These are phyloP conservation scores for Sisymbrium irio DNA, from an alignment of 345 rosid species.

Conservation along the genomic window DNA sequence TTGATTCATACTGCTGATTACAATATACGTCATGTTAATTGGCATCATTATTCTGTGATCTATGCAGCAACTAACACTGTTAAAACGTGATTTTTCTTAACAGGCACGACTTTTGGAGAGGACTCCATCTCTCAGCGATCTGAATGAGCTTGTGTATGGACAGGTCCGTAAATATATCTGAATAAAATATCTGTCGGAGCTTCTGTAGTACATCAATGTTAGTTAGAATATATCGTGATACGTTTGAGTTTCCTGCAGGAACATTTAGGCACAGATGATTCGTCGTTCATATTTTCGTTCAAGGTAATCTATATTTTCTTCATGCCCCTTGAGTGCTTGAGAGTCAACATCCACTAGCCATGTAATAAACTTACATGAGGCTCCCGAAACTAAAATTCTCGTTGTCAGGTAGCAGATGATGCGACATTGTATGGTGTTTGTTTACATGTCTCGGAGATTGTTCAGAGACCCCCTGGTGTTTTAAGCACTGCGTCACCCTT, in stretches of 20 bases:
- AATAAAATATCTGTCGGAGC: slow-evolving; percentile 1
- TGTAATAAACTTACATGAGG: neutral
- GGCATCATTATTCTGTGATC: neutral
- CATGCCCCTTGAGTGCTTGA: neutral
- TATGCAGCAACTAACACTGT: slow-evolving; percentile 14
- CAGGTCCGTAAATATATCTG: slow-evolving; percentile 53
- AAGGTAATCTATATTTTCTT: slow-evolving; percentile 52
- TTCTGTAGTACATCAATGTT: slow-evolving; percentile 3
- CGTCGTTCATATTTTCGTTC: slow-evolving; percentile 77
- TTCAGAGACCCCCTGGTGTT: slow-evolving; percentile 88
- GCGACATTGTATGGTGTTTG: slow-evolving; percentile 94
- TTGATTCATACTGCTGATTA: neutral
- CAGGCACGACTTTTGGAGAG: slow-evolving; percentile 86
- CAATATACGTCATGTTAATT: neutral
- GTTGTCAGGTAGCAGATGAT: slow-evolving; percentile 81
- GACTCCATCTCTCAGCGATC: slow-evolving; percentile 91
- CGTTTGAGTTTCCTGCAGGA: slow-evolving; percentile 48
- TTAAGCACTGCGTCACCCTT: slow-evolving; percentile 58
- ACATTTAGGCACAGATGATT: slow-evolving; percentile 87
- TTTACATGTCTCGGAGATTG: slow-evolving; percentile 83
- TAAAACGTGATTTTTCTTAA: slow-evolving; percentile 21
- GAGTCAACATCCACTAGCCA: slow-evolving; percentile 16
- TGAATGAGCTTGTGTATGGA: slow-evolving; percentile 90
- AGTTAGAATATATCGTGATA: neutral
- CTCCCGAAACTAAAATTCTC: slow-evolving; percentile 3